Evolutionary conservation across 495 filamentous ascomycete species (phyloP).

Genomic region (Hyaloscypha finlandica): DNA sequence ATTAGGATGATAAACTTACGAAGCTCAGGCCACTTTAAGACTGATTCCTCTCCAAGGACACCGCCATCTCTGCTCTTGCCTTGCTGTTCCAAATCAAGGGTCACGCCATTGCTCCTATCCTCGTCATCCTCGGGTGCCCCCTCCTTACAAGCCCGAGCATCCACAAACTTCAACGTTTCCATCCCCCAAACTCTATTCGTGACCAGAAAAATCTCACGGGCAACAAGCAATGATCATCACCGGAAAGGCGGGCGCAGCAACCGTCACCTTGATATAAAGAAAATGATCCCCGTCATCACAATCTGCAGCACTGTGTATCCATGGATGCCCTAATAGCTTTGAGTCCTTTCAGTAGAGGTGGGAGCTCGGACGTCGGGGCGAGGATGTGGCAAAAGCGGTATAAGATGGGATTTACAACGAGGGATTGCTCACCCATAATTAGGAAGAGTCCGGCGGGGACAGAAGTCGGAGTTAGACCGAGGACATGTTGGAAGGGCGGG

Average conservation of each 20-base stretch:
- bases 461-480: constrained; percentile 68
- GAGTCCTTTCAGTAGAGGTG: constrained; percentile 52
- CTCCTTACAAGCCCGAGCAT: constrained; percentile 71
- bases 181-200: constrained; percentile 67
- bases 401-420: constrained; percentile 69
- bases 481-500: constrained; percentile 68
- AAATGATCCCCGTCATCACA: constrained; percentile 59
- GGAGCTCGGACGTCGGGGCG: constrained; percentile 65
- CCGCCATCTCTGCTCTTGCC: background rate
- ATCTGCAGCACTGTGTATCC: constrained; percentile 65
- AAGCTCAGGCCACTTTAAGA: background rate
- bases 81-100: background rate
- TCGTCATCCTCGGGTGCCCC: constrained; percentile 66
- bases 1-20: too few species aligned
- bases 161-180: constrained; percentile 63
- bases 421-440: constrained; percentile 73
- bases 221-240: constrained; percentile 65
- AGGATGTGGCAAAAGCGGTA: constrained; percentile 64
- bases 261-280: constrained; percentile 66
- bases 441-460: constrained; percentile 70
- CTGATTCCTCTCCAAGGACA: background rate
- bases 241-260: constrained; percentile 65
- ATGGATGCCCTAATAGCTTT: constrained; percentile 58
- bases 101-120: constrained; percentile 33
- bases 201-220: constrained; percentile 57